phyloP scores from a whole-genome alignment of 2,329 filamentous ascomycete species.

The Penicillium sp. region DNA sequence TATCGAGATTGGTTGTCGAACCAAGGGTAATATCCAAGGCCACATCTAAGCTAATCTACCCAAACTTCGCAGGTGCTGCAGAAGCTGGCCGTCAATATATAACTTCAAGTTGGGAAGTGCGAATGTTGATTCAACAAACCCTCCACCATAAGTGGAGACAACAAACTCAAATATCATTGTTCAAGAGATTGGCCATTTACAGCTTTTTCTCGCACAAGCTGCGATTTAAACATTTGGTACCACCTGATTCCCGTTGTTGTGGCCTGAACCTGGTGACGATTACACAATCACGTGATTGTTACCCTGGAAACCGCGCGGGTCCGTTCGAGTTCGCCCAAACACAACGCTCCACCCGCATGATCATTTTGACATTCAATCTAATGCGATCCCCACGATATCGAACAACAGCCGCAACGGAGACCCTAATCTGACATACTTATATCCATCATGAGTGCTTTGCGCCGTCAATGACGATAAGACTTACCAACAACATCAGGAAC shows the following conservation, averaged over 20 bases:
- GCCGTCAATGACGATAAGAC: constrained; percentile 11
- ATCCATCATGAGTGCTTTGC: constrained; percentile 22
- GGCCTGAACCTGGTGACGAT: background rate
- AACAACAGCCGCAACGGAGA: constrained; percentile 13
- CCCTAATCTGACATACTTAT: background rate
- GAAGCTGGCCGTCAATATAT: too few relatives aligned
- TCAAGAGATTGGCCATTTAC: background rate
- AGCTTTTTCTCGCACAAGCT: background rate
- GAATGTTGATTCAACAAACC: too few relatives aligned
- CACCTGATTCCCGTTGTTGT: background rate
- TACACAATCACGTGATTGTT: constrained; percentile 21
- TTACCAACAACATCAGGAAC: constrained; percentile 3
- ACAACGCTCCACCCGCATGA: constrained; percentile 21
- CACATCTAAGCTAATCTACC: too few relatives aligned
- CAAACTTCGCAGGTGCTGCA: too few relatives aligned
- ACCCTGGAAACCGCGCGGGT: constrained; percentile 20
- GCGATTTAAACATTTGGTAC: background rate
- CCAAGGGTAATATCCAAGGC: too few relatives aligned
- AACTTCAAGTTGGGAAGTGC: too few relatives aligned
- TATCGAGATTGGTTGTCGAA: too few relatives aligned
- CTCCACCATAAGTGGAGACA: too few relatives aligned
- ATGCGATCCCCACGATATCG: constrained; percentile 15
- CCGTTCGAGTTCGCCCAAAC: constrained; percentile 20
- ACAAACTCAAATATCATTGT: too few relatives aligned
- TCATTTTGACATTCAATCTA: constrained; percentile 22